Conservation (phyloP, 768 basidiomycete genomes). For the Amanita pallidorosea region DNA sequence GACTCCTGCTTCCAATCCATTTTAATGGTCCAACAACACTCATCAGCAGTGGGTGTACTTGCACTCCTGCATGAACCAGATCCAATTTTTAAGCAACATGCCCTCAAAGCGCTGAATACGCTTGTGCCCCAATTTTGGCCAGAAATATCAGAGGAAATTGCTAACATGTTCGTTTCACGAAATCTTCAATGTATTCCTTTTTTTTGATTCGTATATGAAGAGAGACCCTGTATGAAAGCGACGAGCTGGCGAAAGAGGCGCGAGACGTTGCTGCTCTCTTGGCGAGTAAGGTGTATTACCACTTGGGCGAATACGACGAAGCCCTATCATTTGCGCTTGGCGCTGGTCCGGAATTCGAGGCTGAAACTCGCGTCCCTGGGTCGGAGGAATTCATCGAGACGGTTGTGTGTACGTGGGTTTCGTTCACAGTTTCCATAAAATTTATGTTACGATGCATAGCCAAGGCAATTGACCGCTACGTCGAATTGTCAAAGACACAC, state of each 20-base stretch:
- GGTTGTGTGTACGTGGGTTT: constrained; percentile 65
- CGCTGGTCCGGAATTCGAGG: constrained; percentile 79
- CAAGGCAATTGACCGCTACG: constrained; percentile 93
- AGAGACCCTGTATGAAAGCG: constrained; percentile 82
- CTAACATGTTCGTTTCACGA: constrained; percentile 59
- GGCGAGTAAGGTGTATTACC: constrained; percentile 98
- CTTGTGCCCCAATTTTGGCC: constrained; percentile 96
- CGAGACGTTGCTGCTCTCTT: constrained; percentile 82
- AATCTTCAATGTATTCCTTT: constrained; percentile 2
- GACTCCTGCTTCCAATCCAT: constrained; percentile 14
- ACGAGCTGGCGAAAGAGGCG: constrained; percentile 60
- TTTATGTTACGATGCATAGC: constrained; percentile 34
- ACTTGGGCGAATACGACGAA: constrained; percentile 91
- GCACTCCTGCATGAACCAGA: constrained; percentile 88
- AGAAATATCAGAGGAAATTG: constrained; percentile 93
- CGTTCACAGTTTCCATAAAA: background rate
- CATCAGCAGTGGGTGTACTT: constrained; percentile 83
- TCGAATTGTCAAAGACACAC: constrained; percentile 49
- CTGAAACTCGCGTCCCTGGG: constrained; percentile 48
- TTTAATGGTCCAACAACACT: constrained; percentile 64
- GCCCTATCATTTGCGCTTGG: constrained; percentile 91
- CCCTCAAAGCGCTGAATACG: constrained; percentile 69
- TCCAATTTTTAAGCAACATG: constrained; percentile 81
- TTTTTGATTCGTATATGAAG: constrained; percentile 28
- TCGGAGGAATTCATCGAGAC: constrained; percentile 91